Evolutionary conservation across 1,284 basidiomycete species (phyloP).

Genomic region (Trichosporon faecale): DNA sequence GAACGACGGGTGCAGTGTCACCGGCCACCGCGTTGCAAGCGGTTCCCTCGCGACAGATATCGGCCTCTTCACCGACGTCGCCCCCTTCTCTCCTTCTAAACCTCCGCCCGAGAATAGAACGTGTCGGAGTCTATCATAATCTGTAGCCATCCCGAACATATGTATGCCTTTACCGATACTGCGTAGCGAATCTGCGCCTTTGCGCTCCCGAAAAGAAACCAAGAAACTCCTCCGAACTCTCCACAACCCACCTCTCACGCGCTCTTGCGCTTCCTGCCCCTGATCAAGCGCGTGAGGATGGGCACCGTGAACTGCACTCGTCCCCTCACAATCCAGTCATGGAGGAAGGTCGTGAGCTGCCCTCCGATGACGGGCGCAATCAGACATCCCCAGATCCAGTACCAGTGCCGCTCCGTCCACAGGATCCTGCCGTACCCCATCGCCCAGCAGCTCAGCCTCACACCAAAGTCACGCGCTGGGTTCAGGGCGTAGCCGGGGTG

Average conservation of each 20-base stretch:
- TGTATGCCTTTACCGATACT: too few species aligned
- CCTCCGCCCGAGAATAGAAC: too few species aligned
- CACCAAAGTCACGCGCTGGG: constrained; percentile 39
- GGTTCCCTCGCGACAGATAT: too few species aligned
- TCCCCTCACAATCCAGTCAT: constrained; percentile 12
- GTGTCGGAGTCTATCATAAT: too few species aligned
- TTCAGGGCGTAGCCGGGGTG: constrained; percentile 33
- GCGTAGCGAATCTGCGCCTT: too few species aligned
- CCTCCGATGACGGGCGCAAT: constrained; percentile 5
- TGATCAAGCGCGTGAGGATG: neutral
- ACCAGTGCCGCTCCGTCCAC: constrained; percentile 26
- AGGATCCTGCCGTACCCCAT: constrained; percentile 31
- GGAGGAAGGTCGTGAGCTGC: neutral
- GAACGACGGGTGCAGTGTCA: too few species aligned
- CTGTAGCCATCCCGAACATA: too few species aligned
- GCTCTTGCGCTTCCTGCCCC: neutral
- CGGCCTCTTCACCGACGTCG: too few species aligned
- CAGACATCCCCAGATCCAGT: constrained; percentile 26
- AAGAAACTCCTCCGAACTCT: too few species aligned
- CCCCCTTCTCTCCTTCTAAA: too few species aligned
- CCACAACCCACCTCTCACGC: neutral
- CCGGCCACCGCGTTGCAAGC: too few species aligned
- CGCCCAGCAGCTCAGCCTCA: constrained; percentile 28
- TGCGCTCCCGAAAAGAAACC: too few species aligned
- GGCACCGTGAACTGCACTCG: constrained; percentile 10